Base-by-base conservation (phyloP, 495 filamentous ascomycete genomes). In the Corynascus novoguineensis region DNA sequence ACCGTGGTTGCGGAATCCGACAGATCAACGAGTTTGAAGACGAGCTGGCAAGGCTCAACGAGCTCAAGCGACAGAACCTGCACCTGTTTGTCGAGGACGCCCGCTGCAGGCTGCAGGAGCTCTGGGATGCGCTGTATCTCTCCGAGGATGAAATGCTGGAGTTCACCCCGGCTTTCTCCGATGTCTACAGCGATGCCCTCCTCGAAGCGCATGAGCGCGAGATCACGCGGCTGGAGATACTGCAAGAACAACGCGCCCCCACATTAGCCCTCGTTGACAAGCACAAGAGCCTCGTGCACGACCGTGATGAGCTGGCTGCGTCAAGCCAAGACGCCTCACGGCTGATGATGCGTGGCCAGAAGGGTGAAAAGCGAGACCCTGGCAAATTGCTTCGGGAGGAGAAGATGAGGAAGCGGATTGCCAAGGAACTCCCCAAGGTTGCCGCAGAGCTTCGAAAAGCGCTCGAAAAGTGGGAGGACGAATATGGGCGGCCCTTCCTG, bases 81-180 rank as follows among this genome's bases (percentile, higher is more conserved):
- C 90, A 96, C 70, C 71, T 96, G 1, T 97, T 97, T 63, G 88
- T 99, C 22, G 92, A 97, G 64, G 92, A 97, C 74, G 88, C 92
- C 17, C 83, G 95, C 38, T 87, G 79, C 74, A 87, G 87, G 57
- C 80, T 99, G 11, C 90, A 95, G 65, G 92, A 93, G 63, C 81
- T 99, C 2, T 99, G 93, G 93, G 92, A 97, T 66, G 76, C 81
- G 8, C 75, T 99, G 5, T 97, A 90, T 71, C 90, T 91, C 67
- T 96, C 90, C 1, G 93, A 99, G 69, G 92, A 97, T 64, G 93
- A 99, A 69, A 97, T 96, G 88, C 79, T 96, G 52, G 91, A 97
- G 57, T 99, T 97, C 59, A 90, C 91, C 4, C 92, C 95, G 4
- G 92, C 90, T 1, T 96, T 96, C 67, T 95, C 90, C 0, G 86